Evolutionary conservation across 768 basidiomycete species (phyloP).

Genomic region (Paxillus involutus): DNA sequence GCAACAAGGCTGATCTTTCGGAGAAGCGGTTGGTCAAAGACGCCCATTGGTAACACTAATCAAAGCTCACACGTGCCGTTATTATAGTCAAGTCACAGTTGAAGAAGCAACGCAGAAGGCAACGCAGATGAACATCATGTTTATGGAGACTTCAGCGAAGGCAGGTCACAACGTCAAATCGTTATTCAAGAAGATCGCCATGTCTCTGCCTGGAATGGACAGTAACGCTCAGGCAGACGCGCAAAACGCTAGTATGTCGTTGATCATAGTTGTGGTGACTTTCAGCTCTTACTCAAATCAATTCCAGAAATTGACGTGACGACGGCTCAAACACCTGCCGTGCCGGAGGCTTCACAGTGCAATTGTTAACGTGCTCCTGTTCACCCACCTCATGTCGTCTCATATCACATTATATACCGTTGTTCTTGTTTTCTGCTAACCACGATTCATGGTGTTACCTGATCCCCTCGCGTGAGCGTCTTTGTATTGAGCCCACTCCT

Average conservation of each 20-base stretch:
- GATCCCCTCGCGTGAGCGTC: conserved; percentile 86
- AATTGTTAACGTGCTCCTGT: conserved; percentile 54
- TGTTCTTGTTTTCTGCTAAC: conserved; percentile 35
- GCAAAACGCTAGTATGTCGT: conserved; percentile 46
- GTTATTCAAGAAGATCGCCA: conserved; percentile 98
- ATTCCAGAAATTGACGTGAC: conserved; percentile 88
- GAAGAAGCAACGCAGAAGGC: conserved; percentile 95
- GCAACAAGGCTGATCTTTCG: conserved; percentile 98
- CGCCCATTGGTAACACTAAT: not conserved
- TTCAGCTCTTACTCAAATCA: conserved; percentile 3
- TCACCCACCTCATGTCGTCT: not conserved
- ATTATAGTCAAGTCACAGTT: conserved; percentile 91
- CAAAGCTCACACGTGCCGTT: conserved; percentile 9
- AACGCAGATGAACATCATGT: conserved; percentile 91
- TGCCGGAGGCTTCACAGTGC: conserved; percentile 88
- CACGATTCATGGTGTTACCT: conserved; percentile 97
- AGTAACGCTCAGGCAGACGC: conserved; percentile 65
- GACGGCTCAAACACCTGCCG: conserved; percentile 58
- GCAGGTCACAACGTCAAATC: conserved; percentile 99
- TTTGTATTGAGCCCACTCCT: conserved; percentile 88
- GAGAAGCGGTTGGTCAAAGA: conserved; percentile 81
- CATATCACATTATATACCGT: conserved; percentile 26
- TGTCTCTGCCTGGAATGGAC: conserved; percentile 96
- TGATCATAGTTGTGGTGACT: not conserved
- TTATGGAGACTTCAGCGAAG: conserved; percentile 99